Evolutionary conservation across 2,329 filamentous ascomycete species (phyloP).

Genomic region (Daldinia sp.): DNA sequence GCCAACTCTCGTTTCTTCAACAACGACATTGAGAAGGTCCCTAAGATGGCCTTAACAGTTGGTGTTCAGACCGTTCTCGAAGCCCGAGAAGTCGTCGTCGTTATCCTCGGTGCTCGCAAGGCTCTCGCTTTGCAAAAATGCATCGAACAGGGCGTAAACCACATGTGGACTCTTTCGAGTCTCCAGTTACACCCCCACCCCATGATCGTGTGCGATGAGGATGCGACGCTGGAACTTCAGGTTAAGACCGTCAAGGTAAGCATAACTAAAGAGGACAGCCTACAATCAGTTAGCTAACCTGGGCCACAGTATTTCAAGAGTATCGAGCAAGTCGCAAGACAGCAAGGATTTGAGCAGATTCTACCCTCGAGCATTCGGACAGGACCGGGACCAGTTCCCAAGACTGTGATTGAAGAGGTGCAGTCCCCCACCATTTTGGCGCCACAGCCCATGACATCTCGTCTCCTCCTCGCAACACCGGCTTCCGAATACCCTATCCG

Average conservation of each 20-base stretch:
- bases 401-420: slow-evolving; percentile 53
- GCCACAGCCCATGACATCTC: slow-evolving; percentile 65
- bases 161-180: slow-evolving; percentile 89
- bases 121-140: slow-evolving; percentile 80
- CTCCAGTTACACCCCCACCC: slow-evolving; percentile 83
- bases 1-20: slow-evolving; percentile 87
- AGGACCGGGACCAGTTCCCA: slow-evolving; percentile 50
- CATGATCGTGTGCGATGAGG: slow-evolving; percentile 84
- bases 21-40: slow-evolving; percentile 76
- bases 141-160: slow-evolving; percentile 83
- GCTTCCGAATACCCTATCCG: slow-evolving; percentile 63
- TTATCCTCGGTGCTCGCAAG: slow-evolving; percentile 84
- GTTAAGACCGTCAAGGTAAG: slow-evolving; percentile 74
- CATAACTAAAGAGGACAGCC: not conserved
- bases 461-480: slow-evolving; percentile 62
- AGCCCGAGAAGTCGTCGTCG: slow-evolving; percentile 81
- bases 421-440: slow-evolving; percentile 56
- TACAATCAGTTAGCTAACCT: slow-evolving; percentile 1
- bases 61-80: slow-evolving; percentile 86
- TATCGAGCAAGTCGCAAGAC: slow-evolving; percentile 69
- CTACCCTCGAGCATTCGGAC: slow-evolving; percentile 65
- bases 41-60: slow-evolving; percentile 83
- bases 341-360: slow-evolving; percentile 66
- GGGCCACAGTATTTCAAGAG: slow-evolving; percentile 72
- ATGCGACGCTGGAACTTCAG: slow-evolving; percentile 75